phyloP scores from a whole-genome alignment of 2,329 filamentous ascomycete species.

The Sclerotinia sclerotiorum region DNA sequence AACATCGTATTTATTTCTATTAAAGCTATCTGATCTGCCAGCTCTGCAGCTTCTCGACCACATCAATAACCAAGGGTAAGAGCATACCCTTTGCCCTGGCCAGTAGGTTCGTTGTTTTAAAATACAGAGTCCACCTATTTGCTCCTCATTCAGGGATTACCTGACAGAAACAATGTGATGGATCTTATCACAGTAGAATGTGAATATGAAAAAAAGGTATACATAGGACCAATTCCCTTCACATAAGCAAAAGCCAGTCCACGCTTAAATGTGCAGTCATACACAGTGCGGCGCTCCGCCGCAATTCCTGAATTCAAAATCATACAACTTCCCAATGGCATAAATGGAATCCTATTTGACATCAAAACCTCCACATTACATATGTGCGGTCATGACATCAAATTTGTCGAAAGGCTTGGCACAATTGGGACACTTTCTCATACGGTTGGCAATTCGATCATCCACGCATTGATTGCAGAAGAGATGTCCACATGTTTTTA shows the following conservation, averaged over 20 bases:
- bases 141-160: background rate
- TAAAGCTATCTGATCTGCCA: constrained; percentile 17
- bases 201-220: constrained; percentile 24
- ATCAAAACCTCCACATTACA: constrained; percentile 38
- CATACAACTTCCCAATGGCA: constrained; percentile 21
- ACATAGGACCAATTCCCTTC: constrained; percentile 14
- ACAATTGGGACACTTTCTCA: constrained; percentile 94
- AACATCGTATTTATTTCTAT: constrained; percentile 22
- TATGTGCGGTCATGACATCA: constrained; percentile 77
- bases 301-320: constrained; percentile 14
- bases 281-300: constrained; percentile 31
- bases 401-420: constrained; percentile 86
- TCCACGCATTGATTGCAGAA: constrained; percentile 92
- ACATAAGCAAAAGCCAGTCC: constrained; percentile 28
- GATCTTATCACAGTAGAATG: constrained; percentile 1
- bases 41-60: background rate
- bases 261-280: constrained; percentile 37
- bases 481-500: constrained; percentile 92
- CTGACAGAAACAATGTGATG: background rate
- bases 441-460: constrained; percentile 82
- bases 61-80: constrained; percentile 19
- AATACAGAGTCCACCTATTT: constrained; percentile 18
- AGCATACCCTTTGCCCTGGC: background rate
- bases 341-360: constrained; percentile 25
- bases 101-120: background rate